Evolutionary conservation across 768 basidiomycete genomes (phyloP), one percentile per base, ranked within the genome.

Genomic region (Coprinopsis strossmayeri): DNA sequence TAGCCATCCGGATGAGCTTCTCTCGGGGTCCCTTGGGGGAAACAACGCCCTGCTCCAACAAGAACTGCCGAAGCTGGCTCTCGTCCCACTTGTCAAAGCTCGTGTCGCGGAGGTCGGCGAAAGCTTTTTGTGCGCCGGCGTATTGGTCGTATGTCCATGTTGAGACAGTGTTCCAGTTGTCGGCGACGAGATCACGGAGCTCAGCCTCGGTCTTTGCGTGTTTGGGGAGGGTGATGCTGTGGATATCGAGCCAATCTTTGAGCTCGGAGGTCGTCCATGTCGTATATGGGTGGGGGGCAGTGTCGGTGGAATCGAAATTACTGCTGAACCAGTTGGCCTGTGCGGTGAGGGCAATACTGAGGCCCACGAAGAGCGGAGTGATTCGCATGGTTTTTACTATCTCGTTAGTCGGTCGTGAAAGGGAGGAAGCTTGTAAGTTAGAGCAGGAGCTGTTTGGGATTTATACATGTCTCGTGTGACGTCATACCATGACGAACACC

Each of bases 61-160:
- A 73, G 67, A 86, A 95, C 53, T 87, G 72, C 58, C 93, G 80
- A 18, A 96, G 72, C 24, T 74, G 75, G 11, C 80, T 82, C 59
- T 97, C 93, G 61, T 88, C 81, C 92, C 92, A 98, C 1, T 72
- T 69, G 53, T 93, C 87, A 53, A 90, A 84, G 7, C 79, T 64
- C 20, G 73, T 65, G 2, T 82, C 80, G 49, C 77, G 78, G 52
- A 86, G 34, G 51, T 79, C 68, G 15, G 71, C 57, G 54, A 88
- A 90, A 2, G 72, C 66, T 51, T 76, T 71, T 61, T 89, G 87
- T 0, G 85, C 84, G 25, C 68, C 64, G 41, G 68, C 61, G 61
- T 82, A 84, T 55, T 84, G 82, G 43, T 84, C 82, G 37, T 76
- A 64, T 2, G 79, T 73, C 84, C 84, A 87, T 4, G 64, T 63